Conservation (phyloP, 1,284 basidiomycete genomes). For the Microbotryomycetes sp. region DNA sequence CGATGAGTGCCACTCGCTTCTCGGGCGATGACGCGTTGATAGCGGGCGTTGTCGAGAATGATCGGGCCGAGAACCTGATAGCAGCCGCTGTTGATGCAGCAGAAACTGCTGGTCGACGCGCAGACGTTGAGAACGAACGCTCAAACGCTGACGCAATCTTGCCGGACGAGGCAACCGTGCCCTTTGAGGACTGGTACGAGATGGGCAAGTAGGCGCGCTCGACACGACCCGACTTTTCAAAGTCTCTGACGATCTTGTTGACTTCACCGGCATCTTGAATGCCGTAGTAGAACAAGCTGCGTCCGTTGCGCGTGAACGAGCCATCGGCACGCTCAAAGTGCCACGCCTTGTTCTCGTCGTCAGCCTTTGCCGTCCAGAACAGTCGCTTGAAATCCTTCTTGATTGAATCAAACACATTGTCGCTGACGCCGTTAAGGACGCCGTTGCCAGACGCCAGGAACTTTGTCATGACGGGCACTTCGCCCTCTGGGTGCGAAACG, state of each 20-base stretch:
- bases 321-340: constrained; percentile 98
- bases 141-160: constrained; percentile 39
- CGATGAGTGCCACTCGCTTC: constrained; percentile 90
- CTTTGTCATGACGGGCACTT: constrained; percentile 87
- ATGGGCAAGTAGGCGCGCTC: constrained; percentile 84
- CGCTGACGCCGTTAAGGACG: constrained; percentile 85
- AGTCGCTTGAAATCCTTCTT: constrained; percentile 89
- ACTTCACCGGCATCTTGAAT: constrained; percentile 87
- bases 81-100: constrained; percentile 5
- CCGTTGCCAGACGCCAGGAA: constrained; percentile 82
- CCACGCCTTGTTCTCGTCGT: constrained; percentile 94
- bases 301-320: constrained; percentile 87
- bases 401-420: constrained; percentile 95
- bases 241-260: constrained; percentile 70
- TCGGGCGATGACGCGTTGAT: constrained; percentile 50
- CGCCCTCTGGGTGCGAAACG: constrained; percentile 81
- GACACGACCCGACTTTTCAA: constrained; percentile 79
- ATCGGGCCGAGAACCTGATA: constrained; percentile 28
- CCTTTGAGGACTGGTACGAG: constrained; percentile 53
- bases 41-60: constrained; percentile 45
- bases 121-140: constrained; percentile 67
- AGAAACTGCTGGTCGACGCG: constrained; percentile 42
- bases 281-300: constrained; percentile 95
- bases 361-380: constrained; percentile 92
- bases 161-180: constrained; percentile 38